Evolutionary conservation across 1,139 yeast species (phyloP), one percentile per base, ranked within the genome.

Genomic region (Saccharomyces hybrid): DNA sequence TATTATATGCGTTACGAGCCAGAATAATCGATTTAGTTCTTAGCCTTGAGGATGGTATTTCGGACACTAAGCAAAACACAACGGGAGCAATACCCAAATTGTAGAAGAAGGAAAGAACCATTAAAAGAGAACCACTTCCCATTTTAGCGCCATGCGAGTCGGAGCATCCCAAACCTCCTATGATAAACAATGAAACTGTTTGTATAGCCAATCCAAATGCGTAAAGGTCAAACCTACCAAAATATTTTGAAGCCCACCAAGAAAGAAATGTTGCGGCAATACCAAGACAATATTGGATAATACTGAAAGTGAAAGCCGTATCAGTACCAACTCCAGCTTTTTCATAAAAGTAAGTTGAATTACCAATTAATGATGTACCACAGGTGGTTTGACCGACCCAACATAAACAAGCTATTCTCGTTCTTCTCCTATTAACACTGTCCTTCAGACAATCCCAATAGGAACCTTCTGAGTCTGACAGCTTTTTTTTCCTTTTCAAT

Each of bases 71-170:
- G 63, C 81, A 76, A 67, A 78, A 83, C 55, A 79, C 73, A 53
- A 81, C 70, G 3, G 87, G 87, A 7, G 86, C 87, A 50, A 81
- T 73, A 2, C 83, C 71, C 56, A 75, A 61, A 58, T 80, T 82
- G 62, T 81, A 83, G 31, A 75, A 71, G 54, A 78, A 77, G 1
- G 79, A 75, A 68, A 71, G 78, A 24, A 76, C 63, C 62, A 79
- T 67, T 58, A 79, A 70, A 60, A 80, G 65, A 0, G 78, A 71
- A 12, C 81, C 82, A 52, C 74, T 71, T 14, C 75, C 82, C 80
- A 80, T 78, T 0, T 59, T 49, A 16, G 68, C 59, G 2, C 53
- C 34, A 4, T 69, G 58, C 52, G 51, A 24, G 8, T 58, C 51
- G 6, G 65, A 51, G 53, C 63, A 59, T 49, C 75, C 73, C 54